phyloP scores from a whole-genome alignment of 257 asterid genomes.

The Cordia subcordata region DNA sequence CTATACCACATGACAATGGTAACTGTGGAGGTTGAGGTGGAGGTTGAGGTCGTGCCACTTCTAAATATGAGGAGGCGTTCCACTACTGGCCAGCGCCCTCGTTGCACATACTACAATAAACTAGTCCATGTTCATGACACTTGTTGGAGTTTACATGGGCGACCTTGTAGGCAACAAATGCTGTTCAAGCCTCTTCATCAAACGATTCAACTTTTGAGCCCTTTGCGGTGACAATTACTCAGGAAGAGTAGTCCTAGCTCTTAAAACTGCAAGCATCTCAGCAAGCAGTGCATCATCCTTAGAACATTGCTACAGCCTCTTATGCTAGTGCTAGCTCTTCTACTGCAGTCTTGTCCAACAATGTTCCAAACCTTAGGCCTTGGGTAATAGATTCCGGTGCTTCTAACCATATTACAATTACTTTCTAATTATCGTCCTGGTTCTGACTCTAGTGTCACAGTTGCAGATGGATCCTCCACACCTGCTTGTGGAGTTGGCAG shows the following conservation, averaged over 20 bases:
- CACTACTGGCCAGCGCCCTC: no score
- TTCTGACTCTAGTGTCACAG: background rate
- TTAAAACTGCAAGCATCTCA: no score
- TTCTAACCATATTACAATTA: conserved; percentile 1
- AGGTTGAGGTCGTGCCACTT: no score
- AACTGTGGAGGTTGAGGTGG: background rate
- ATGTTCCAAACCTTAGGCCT: background rate
- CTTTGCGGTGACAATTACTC: no score
- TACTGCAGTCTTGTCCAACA: background rate
- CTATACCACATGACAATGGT: no score
- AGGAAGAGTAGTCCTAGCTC: no score
- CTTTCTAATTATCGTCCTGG: background rate
- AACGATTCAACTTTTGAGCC: background rate
- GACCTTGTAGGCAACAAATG: background rate
- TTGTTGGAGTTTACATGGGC: background rate
- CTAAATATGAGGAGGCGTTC: no score
- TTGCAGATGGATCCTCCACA: background rate
- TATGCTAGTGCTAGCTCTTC: background rate
- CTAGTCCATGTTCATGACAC: background rate
- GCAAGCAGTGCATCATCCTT: no score
- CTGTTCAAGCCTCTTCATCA: no score
- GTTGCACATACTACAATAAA: background rate
- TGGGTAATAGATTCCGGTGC: background rate
- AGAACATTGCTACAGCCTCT: background rate
- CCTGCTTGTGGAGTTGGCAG: conserved; percentile 4